Conservation (phyloP, 2,329 filamentous ascomycete species). For the Herpotrichia juniperi region DNA sequence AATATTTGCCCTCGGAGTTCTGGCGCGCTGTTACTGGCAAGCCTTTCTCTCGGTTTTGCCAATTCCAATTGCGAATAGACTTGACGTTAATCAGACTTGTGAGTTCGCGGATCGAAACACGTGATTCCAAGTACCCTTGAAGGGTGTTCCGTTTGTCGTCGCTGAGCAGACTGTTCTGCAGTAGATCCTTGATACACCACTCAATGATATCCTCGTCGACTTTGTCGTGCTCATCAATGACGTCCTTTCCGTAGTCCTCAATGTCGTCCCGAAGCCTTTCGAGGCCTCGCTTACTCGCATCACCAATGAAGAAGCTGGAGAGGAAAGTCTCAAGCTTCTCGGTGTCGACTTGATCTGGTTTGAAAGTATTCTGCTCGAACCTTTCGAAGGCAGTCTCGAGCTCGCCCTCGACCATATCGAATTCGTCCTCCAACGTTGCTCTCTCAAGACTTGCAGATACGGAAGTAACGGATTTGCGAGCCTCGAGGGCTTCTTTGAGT, state of each 20-base stretch:
- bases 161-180: constrained; percentile 56
- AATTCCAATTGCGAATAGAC: constrained; percentile 31
- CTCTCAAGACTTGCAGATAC: constrained; percentile 22
- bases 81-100: constrained; percentile 29
- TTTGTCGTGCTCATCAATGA: constrained; percentile 23
- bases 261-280: constrained; percentile 19
- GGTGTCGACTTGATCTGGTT: constrained; percentile 19
- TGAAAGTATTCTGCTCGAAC: constrained; percentile 29
- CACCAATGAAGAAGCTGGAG: constrained; percentile 13
- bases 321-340: constrained; percentile 29
- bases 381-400: constrained; percentile 59
- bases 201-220: constrained; percentile 52
- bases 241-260: constrained; percentile 15
- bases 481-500: constrained; percentile 44
- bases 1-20: constrained; percentile 27
- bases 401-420: constrained; percentile 59
- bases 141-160: constrained; percentile 52
- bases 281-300: constrained; percentile 7
- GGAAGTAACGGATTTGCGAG: constrained; percentile 32
- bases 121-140: constrained; percentile 31
- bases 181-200: constrained; percentile 56
- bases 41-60: constrained; percentile 25
- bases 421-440: constrained; percentile 40
- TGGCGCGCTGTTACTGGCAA: constrained; percentile 27
- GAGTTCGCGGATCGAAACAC: constrained; percentile 28